Base-by-base conservation (phyloP, 371 early-diverging fungal species). In the Funneliformis caledonium region DNA sequence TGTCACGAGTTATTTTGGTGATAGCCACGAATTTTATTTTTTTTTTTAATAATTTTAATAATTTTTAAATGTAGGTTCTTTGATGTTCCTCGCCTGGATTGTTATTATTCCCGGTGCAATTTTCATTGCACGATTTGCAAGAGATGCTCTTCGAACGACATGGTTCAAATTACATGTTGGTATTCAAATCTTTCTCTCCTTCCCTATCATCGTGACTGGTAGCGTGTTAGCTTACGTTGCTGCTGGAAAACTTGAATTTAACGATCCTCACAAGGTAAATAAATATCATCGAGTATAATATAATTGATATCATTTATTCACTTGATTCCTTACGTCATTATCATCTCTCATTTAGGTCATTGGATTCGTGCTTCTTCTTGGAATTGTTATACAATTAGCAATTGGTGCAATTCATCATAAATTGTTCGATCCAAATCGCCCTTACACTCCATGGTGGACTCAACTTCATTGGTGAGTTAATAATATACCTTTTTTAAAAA, bases 341-440 rank as follows among this genome's bases (percentile, higher is more conserved):
- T 33, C 7, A 22, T 47, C 33, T 74, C 48, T 12, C 45, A 2
- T 69, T n/a, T 14, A 76, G 76, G 11, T 76, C 10, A 8, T 76
- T 31, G 76, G 76, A 33, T 33, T 48, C 2, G 31, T 70, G 9
- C 65, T 79, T 52, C 59, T 79, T 33, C 43, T 67, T 67, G 69
- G 70, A 19, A 14, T 79, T 8, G 52, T 67, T 56, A 26, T 42
- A n/a, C 79, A 79, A 69, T 12, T 67, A 64, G 19, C 31, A 16
- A 67, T 79, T 69, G 79, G 79, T 42, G 43, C 33, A 43, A n/a
- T 79, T n/a, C 79, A 79, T 70, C 79, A 79, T 59, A 47, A 69
- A 50, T 43, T 69, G 52, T 69, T n/a, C 45, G 65, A 69, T 47
- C 56, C 79, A 56, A 31, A 59, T 6, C 50, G 79, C 4, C 6